Base-by-base conservation (phyloP, 257 asterid species). In the Salvia hispanica region DNA sequence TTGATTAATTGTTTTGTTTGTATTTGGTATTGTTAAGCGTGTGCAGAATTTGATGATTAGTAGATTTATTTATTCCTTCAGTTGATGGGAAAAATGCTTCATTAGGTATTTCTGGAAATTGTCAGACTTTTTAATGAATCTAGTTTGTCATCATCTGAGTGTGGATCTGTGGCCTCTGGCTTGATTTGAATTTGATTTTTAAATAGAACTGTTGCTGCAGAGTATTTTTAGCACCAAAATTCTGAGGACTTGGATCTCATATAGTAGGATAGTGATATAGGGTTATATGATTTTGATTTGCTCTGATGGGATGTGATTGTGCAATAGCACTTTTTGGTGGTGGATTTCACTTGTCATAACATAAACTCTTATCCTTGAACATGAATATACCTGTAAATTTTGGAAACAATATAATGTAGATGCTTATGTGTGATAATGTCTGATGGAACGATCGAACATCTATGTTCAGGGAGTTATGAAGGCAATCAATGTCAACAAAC, bases 401-500 rank as follows among this genome's bases (percentile, higher is more conserved):
- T 51, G 8, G 25, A 21, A 39, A 21, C 11, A 16, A 18, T 7
- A 25, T 70, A 16, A 7, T 6, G 37, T 67, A 14, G 70, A 58
- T 70, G 53, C 56, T 9, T 56, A 11, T 50, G 31, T 66, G 65
- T 39, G 45, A 42, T 51, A 0, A 40, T 63, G 40, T 15, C 39
- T 77, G 53, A 64, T 12, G 47, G 9, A 46, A 10, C 40, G 9
- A 36, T 31, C 45, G 3, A 56, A 39, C 54, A 63, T 76, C 5
- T 55, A 39, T 71, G 43, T 70, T 47, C 77, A 91, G 97, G 97
- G 97, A 28, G 95, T 91, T 55, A 77, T 91, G 97, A 91, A 91
- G 83, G 89, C 82, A 62, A 84, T 91, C 54, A 91, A 84, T 74
- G 98, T 89, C 64, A 91, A 91, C 79, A 91, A 89, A 66, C 83